phyloP scores from a whole-genome alignment of 768 basidiomycete species.

The Bullera alba region DNA sequence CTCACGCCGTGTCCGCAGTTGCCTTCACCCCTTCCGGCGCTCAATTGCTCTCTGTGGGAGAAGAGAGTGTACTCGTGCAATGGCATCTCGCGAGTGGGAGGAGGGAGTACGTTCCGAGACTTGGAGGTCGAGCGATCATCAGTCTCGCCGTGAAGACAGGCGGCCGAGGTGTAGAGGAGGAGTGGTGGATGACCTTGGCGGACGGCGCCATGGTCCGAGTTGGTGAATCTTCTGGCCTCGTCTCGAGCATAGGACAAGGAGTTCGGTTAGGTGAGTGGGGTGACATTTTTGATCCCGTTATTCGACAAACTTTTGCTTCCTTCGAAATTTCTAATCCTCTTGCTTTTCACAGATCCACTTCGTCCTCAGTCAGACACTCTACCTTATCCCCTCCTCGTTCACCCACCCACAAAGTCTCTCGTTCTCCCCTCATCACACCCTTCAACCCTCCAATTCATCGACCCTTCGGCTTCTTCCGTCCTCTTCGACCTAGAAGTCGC shows the following conservation, averaged over 20 bases:
- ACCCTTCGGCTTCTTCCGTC: conserved; percentile 62
- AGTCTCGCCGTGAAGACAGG: conserved; percentile 50
- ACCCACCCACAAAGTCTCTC: conserved; percentile 64
- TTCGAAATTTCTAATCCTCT: conserved; percentile 48
- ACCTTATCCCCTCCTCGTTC: conserved; percentile 64
- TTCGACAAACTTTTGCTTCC: background rate
- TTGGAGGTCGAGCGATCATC: conserved; percentile 76
- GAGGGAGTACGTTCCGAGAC: conserved; percentile 84
- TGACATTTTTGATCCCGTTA: background rate
- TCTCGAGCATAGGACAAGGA: conserved; percentile 49
- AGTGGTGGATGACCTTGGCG: conserved; percentile 72
- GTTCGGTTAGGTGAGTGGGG: conserved; percentile 53
- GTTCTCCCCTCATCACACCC: conserved; percentile 90
- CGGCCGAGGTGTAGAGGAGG: conserved; percentile 58
- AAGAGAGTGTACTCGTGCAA: conserved; percentile 91
- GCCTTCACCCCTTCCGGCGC: conserved; percentile 85
- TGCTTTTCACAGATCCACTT: conserved; percentile 72
- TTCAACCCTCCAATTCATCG: conserved; percentile 87
- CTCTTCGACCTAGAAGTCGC: conserved; percentile 84
- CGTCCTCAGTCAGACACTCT: conserved; percentile 38
- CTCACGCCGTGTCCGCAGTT: conserved; percentile 80
- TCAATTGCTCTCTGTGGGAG: conserved; percentile 86
- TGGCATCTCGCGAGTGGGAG: conserved; percentile 88
- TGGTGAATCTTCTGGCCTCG: conserved; percentile 62
- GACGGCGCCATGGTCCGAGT: conserved; percentile 78